Evolutionary conservation across 78 protist species (phyloP), one percentile per base, ranked within the genome.

Genomic region (Diacronema lutheri): DNA sequence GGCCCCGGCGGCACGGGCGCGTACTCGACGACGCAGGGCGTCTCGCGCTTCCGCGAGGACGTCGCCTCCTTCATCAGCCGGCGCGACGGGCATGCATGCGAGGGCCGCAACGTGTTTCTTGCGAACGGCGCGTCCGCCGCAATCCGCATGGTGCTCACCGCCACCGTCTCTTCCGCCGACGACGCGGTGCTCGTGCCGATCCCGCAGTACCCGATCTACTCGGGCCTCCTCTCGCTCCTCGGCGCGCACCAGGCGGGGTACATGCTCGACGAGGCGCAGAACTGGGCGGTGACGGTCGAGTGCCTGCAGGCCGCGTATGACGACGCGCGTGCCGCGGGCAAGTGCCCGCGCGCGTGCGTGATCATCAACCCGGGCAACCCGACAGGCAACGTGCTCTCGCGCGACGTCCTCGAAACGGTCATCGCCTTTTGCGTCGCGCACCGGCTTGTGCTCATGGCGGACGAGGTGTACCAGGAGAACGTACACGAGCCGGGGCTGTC

Each of bases 151-250:
- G 55, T 69, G 76, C 4, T 69, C 13, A 44, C 37, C 23, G 29
- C 16, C 21, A 1, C 38, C 31, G 4, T 69, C 46, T 5, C 31
- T 31, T 1, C 4, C 19, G 40, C 50, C 16, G 55, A 29, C 76
- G 76, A 69, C 46, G 76, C 76, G n/a, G 33, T 69, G n/a, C 76
- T 69, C n/a, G 76, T 46, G 55, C 99, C 99, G 20, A 95, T 96
- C 26, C 99, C 99, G 38, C 99, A 97, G 91, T 99, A 99, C 85
- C 99, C 99, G 71, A 92, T 99, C 46, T 99, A 99, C 93, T 87
- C 97, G 14, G 99, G 99, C 7, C 58, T 98, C 50, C 35, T 97
- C 72, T 74, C 98, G 21, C 79, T 96, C 33, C 44, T 37, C 57
- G 76, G 66, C 44, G 99, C 98, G 38, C 4, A 61, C 3, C 90